Conservation (phyloP, 106 monocot genomes). For the Allium fistulosum region DNA sequence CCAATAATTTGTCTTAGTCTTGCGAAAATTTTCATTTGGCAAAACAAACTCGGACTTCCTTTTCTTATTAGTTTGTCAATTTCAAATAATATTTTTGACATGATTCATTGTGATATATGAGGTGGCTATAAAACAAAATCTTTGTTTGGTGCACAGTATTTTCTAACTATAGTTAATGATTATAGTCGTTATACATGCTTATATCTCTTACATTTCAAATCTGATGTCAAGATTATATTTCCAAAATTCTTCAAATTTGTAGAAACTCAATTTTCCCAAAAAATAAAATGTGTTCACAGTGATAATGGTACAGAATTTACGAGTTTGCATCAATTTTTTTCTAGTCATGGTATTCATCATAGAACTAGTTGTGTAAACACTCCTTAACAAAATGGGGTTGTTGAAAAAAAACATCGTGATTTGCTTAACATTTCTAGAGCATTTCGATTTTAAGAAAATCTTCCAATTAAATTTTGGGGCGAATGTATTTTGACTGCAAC, state of each 20-base stretch:
- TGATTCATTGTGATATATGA: background rate
- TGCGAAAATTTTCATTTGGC: no score
- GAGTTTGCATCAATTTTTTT: background rate
- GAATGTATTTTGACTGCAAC: background rate
- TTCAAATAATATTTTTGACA: background rate
- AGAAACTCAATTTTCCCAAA: background rate
- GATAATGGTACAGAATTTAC: background rate
- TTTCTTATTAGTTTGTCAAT: no score
- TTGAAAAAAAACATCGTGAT: background rate
- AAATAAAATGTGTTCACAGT: background rate
- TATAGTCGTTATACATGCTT: background rate
- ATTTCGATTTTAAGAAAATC: background rate
- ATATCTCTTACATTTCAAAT: background rate
- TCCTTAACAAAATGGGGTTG: no score
- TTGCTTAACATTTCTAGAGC: background rate
- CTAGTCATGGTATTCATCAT: background rate
- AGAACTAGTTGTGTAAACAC: background rate
- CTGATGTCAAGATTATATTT: background rate
- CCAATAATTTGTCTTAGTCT: no score
- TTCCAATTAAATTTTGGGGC: background rate
- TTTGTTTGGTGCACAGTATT: background rate
- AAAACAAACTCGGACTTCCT: no score
- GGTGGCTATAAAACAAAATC: background rate
- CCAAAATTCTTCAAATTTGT: background rate
- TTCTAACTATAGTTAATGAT: background rate